These are phyloP conservation scores for Pterocarpus santalinus DNA, from an alignment of 306 rosid genomes.

Conservation along the genomic window DNA sequence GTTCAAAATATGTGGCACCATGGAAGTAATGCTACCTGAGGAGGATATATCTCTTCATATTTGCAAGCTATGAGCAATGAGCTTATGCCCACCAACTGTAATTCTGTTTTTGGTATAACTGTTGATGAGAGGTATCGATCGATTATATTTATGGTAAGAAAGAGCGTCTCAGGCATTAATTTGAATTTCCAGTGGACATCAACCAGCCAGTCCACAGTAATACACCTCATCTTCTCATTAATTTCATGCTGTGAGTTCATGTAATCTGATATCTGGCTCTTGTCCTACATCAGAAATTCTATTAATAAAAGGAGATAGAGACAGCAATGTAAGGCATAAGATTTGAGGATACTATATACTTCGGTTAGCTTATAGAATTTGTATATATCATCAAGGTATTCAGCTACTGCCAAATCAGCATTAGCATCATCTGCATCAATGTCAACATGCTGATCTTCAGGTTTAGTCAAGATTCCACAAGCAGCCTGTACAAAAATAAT, in stretches of 20 bases:
- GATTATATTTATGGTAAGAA: conserved; percentile 60
- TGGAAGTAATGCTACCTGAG: conserved; percentile 50
- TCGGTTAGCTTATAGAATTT: conserved; percentile 64
- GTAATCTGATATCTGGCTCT: conserved; percentile 49
- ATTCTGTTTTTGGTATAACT: conserved; percentile 52
- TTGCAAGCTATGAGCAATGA: conserved; percentile 74
- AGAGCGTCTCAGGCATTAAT: conserved; percentile 68
- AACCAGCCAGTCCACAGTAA: conserved; percentile 66
- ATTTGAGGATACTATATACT: conserved; percentile 35
- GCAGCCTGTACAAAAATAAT: conserved; percentile 50
- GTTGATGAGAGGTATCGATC: conserved; percentile 67
- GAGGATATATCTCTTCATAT: conserved; percentile 63
- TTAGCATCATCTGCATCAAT: conserved; percentile 54
- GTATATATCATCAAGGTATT: conserved; percentile 67
- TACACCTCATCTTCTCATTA: conserved; percentile 65
- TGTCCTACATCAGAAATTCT: conserved; percentile 45
- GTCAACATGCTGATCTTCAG: conserved; percentile 45
- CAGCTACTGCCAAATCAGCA: conserved; percentile 60
- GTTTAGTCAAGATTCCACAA: conserved; percentile 42
- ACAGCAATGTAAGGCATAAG: neutral
- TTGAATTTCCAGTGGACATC: conserved; percentile 64
- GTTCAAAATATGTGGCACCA: neutral
- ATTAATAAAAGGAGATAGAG: neutral
- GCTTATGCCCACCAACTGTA: conserved; percentile 66
- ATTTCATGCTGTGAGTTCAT: conserved; percentile 60